Evolutionary conservation across 257 asterid species (phyloP).

Genomic region (Nicotiana obtusifolia): DNA sequence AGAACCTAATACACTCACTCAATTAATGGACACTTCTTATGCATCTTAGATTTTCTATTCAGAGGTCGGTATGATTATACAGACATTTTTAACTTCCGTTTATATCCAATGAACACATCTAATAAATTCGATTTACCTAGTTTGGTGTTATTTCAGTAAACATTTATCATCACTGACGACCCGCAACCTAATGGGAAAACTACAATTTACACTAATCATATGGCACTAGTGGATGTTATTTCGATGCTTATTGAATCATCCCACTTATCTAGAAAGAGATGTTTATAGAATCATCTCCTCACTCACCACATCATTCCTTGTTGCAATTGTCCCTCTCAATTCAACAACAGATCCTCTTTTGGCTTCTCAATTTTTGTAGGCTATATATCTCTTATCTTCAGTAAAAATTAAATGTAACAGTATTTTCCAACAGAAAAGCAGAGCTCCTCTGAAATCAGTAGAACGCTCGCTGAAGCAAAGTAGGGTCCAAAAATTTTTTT

Average conservation of each 20-base stretch:
- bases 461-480: background rate
- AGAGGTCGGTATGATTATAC: background rate
- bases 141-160: background rate
- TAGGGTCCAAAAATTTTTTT: background rate
- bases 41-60: background rate
- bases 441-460: background rate
- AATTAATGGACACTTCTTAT: background rate
- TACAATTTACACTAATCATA: background rate
- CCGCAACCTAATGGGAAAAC: background rate
- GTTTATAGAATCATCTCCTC: background rate
- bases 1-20: slow-evolving; percentile 4
- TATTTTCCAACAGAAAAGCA: background rate
- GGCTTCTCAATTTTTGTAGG: background rate
- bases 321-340: background rate
- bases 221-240: background rate
- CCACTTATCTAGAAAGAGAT: background rate
- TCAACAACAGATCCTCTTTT: background rate
- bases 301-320: background rate
- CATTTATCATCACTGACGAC: background rate
- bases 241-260: background rate
- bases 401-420: background rate
- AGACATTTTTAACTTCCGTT: background rate
- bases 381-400: background rate
- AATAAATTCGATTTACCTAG: background rate
- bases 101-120: background rate